These are phyloP conservation scores for Plenodomus biglobosus DNA, from an alignment of 2,329 filamentous ascomycete genomes.

Conservation along the genomic window DNA sequence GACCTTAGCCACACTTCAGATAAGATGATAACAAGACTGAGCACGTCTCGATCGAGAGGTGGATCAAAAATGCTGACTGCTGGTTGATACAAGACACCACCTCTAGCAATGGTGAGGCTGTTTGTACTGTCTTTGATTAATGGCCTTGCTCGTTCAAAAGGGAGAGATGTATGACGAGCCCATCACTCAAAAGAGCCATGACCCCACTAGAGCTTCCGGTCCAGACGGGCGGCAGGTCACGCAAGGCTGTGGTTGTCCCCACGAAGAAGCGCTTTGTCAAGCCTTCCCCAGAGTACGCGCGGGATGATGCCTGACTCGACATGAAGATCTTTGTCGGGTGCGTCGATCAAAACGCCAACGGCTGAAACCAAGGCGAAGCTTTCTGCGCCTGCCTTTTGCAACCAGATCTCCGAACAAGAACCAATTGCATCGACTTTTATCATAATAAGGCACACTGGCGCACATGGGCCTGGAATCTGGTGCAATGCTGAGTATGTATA, in stretches of 20 bases:
- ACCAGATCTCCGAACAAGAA: constrained; percentile 8
- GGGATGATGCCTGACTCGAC: constrained; percentile 5
- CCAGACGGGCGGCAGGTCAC: not conserved
- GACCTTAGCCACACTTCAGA: constrained; percentile 26
- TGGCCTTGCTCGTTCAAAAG: too few relatives aligned
- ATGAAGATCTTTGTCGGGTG: constrained; percentile 4
- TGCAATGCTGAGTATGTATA: not conserved
- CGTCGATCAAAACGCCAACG: constrained; percentile 7
- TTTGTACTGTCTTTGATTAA: too few relatives aligned
- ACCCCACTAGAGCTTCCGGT: not conserved
- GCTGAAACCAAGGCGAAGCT: not conserved
- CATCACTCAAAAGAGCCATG: too few relatives aligned
- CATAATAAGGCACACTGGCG: not conserved
- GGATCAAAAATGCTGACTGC: too few relatives aligned
- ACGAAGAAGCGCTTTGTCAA: not conserved
- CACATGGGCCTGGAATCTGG: not conserved
- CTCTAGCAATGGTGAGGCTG: too few relatives aligned
- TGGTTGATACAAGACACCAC: too few relatives aligned
- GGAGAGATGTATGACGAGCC: too few relatives aligned
- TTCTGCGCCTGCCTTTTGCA: constrained; percentile 14
- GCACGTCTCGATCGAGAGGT: too few relatives aligned
- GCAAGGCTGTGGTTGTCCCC: not conserved
- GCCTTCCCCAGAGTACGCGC: not conserved
- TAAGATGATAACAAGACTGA: constrained; percentile 25
- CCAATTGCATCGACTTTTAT: not conserved